Evolutionary conservation across 164 flowering plant genomes (phyloP).

Genomic region (Tinospora cordifolia): DNA sequence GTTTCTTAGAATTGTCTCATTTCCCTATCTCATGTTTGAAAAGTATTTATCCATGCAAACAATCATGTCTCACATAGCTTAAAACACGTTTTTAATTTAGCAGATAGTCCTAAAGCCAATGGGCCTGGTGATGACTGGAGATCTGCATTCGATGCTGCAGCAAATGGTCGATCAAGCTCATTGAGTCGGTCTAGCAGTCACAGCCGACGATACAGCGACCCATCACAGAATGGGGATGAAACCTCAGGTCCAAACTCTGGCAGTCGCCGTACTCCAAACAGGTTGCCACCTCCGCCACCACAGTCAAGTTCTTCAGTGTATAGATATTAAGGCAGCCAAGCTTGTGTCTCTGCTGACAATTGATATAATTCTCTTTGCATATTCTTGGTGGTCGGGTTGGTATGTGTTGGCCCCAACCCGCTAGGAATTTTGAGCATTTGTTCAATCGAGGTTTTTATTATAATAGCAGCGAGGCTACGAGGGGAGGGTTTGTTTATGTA

Average conservation of each 20-base stretch:
- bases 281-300: conserved; percentile 85
- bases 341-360: not conserved
- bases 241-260: conserved; percentile 46
- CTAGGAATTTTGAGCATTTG: conserved; percentile 10
- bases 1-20: no score
- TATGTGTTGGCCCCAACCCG: not conserved
- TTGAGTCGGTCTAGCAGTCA: conserved; percentile 42
- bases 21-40: no score
- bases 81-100: no score
- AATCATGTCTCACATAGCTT: not conserved
- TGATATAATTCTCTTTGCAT: not conserved
- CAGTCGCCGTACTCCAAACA: conserved; percentile 80
- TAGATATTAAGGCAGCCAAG: conserved; percentile 41
- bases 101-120: conserved; percentile 34
- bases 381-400: conserved; percentile 11
- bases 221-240: conserved; percentile 68
- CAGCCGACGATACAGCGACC: conserved; percentile 64
- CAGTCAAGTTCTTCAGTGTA: conserved; percentile 40
- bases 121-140: conserved; percentile 79
- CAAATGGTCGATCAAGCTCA: conserved; percentile 48
- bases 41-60: not conserved
- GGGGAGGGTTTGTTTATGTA: conserved; percentile 1
- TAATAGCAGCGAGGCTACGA: not conserved
- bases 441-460: not conserved
- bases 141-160: conserved; percentile 86